These are phyloP conservation scores for Fraxinus paxiana DNA, from an alignment of 305 asterid species.

Conservation along the genomic window DNA sequence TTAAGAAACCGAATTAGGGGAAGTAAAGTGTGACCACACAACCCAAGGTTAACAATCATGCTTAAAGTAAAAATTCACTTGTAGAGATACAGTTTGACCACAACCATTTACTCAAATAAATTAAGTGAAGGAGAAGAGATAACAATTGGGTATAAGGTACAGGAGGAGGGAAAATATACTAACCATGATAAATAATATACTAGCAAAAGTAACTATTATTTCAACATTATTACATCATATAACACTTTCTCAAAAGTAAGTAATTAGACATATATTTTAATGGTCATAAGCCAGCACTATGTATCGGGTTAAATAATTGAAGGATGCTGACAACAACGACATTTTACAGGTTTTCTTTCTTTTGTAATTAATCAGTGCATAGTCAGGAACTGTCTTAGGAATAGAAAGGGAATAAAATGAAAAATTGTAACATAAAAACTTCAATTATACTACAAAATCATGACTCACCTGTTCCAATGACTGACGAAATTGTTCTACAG, in stretches of 20 bases:
- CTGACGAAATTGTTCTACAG: conserved; percentile 65
- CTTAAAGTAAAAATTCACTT: conserved; percentile 1
- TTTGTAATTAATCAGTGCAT: neutral
- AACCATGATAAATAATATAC: neutral
- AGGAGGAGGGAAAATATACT: conserved; percentile 9
- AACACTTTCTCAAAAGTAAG: neutral
- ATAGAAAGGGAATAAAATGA: neutral
- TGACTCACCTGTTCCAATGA: conserved; percentile 61
- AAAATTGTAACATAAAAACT: neutral
- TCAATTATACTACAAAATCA: neutral
- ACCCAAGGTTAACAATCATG: neutral
- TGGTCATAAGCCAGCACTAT: neutral
- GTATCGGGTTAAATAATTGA: neutral
- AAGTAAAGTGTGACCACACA: neutral
- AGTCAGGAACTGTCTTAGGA: neutral
- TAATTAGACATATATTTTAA: neutral
- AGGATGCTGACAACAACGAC: neutral
- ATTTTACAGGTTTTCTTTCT: neutral
- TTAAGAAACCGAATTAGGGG: neutral
- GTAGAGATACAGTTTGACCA: neutral
- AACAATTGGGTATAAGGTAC: neutral
- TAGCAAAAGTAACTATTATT: neutral
- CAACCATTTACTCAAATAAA: conserved; percentile 13
- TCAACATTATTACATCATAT: neutral
- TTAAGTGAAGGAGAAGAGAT: neutral